These are phyloP conservation scores for Arthrobotrys conoides DNA, from an alignment of 2,329 filamentous ascomycete species.

Conservation along the genomic window DNA sequence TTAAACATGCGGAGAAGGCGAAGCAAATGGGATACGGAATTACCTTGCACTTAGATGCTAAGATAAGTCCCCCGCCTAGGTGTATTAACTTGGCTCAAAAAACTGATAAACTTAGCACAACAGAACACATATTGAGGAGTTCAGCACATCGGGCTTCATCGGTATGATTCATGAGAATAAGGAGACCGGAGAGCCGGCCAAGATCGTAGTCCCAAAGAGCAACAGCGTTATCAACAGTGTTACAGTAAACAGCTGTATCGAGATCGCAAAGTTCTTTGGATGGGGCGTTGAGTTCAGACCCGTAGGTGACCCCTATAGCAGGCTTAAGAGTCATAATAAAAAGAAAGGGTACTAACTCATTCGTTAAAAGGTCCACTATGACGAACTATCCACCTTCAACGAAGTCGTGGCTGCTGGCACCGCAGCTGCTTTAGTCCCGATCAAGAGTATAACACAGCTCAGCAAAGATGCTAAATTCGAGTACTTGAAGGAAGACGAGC, in stretches of 20 bases:
- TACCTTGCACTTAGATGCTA: slow-evolving; percentile 84
- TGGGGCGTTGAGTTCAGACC: slow-evolving; percentile 85
- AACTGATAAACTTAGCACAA: slow-evolving; percentile 73
- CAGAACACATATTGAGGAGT: slow-evolving; percentile 91
- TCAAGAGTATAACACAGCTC: slow-evolving; percentile 86
- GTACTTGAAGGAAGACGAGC: slow-evolving; percentile 69
- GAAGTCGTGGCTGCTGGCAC: slow-evolving; percentile 95
- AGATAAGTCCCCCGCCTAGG: slow-evolving; percentile 44
- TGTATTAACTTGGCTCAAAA: not conserved
- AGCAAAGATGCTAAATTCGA: slow-evolving; percentile 72
- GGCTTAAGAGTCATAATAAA: not conserved
- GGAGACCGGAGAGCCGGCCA: slow-evolving; percentile 72
- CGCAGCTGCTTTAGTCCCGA: slow-evolving; percentile 89
- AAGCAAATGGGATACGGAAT: slow-evolving; percentile 87
- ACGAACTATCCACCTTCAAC: slow-evolving; percentile 75
- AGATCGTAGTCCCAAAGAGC: slow-evolving; percentile 88
- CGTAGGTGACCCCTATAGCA: slow-evolving; percentile 68
- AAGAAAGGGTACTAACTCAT: no score
- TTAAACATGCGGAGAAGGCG: slow-evolving; percentile 88
- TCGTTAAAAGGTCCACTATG: slow-evolving; percentile 70
- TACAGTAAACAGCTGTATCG: slow-evolving; percentile 82
- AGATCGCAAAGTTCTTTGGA: slow-evolving; percentile 80
- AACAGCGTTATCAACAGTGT: slow-evolving; percentile 89
- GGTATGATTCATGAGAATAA: slow-evolving; percentile 76
- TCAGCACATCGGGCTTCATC: slow-evolving; percentile 93